Evolutionary conservation across 306 rosid genomes (phyloP).

Genomic region (Psophocarpus tetragonolobus): DNA sequence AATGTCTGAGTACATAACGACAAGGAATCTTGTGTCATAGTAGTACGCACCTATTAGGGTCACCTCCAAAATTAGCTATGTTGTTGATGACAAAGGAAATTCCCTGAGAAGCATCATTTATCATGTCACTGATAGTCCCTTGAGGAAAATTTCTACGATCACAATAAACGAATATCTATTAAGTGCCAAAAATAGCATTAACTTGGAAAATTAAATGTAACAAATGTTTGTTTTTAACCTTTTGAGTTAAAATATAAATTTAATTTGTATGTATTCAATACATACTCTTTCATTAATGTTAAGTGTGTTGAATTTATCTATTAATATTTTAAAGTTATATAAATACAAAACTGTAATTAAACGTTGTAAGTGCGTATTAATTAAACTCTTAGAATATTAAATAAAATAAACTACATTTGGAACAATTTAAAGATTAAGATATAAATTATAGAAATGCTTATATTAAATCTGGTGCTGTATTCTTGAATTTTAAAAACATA

Average conservation of each 20-base stretch:
- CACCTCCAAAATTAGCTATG: conserved; percentile 83
- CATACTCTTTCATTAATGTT: no score
- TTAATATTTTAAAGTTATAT: no score
- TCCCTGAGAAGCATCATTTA: conserved; percentile 75
- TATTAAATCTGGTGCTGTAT: neutral
- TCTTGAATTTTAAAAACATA: conserved; percentile 1
- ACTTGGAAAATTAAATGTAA: conserved; percentile 1
- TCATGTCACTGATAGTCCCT: conserved; percentile 97
- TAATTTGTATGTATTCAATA: no score
- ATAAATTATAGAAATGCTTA: neutral
- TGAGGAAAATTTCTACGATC: conserved; percentile 93
- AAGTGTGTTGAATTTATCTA: no score
- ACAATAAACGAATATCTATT: conserved; percentile 24
- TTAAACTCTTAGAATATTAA: neutral
- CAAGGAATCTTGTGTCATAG: conserved; percentile 19
- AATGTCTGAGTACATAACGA: conserved; percentile 25
- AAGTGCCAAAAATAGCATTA: conserved; percentile 19
- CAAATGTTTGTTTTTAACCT: conserved; percentile 7
- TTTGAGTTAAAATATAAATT: no score
- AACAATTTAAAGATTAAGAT: neutral
- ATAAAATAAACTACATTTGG: conserved; percentile 13
- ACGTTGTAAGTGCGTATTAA: no score
- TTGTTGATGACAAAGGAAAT: conserved; percentile 72
- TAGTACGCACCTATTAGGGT: conserved; percentile 70
- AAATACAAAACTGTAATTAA: no score